phyloP scores from a whole-genome alignment of 2,329 filamentous ascomycete genomes.

The Pezicula neosporulosa region DNA sequence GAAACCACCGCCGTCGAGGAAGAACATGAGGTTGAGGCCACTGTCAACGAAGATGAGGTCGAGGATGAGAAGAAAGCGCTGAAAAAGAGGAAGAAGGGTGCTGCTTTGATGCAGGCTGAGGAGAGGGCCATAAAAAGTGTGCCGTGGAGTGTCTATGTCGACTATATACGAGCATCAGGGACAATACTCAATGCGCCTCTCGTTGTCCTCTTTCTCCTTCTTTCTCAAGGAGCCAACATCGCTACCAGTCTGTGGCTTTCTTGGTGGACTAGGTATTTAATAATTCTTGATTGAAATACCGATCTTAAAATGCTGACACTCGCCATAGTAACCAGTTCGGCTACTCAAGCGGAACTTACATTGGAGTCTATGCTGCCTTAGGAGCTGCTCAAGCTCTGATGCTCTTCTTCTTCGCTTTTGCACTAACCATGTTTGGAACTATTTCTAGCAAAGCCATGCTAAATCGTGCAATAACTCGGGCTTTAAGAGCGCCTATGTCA shows the following conservation, averaged over 20 bases:
- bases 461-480: slow-evolving; percentile 55
- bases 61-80: slow-evolving; percentile 36
- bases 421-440: slow-evolving; percentile 53
- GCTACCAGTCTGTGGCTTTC: slow-evolving; percentile 85
- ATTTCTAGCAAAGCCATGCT: slow-evolving; percentile 56
- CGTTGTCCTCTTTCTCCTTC: slow-evolving; percentile 47
- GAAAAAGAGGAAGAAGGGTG: slow-evolving; percentile 54
- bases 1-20: slow-evolving; percentile 52
- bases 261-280: slow-evolving; percentile 72
- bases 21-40: slow-evolving; percentile 49
- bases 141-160: slow-evolving; percentile 56
- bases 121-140: slow-evolving; percentile 58
- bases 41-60: slow-evolving; percentile 49
- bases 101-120: slow-evolving; percentile 68
- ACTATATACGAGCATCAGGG: slow-evolving; percentile 58
- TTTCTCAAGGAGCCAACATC: slow-evolving; percentile 76
- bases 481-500: slow-evolving; percentile 62
- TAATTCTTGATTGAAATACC: slow-evolving; percentile 38
- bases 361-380: slow-evolving; percentile 58
- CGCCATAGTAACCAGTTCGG: slow-evolving; percentile 47
- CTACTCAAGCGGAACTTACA: slow-evolving; percentile 34
- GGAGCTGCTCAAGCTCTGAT: slow-evolving; percentile 51
- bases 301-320: slow-evolving; percentile 32
- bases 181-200: slow-evolving; percentile 52
- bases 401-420: slow-evolving; percentile 59